Evolutionary conservation across 257 asterid genomes (phyloP).

Genomic region (Craterostigma plantagineum): DNA sequence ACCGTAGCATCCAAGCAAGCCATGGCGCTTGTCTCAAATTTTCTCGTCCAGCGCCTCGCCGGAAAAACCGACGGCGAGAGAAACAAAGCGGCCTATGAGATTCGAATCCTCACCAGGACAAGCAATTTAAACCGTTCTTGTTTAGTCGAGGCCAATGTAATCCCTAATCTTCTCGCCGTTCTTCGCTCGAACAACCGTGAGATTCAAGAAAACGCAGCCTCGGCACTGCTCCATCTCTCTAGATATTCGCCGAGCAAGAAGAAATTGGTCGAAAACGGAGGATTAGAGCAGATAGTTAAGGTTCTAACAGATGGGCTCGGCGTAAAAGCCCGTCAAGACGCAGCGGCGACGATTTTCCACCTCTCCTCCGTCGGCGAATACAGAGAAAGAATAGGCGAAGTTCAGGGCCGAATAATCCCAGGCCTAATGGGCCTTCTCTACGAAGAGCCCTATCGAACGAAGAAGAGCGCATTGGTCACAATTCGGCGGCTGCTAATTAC

Average conservation of each 20-base stretch:
- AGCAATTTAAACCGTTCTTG: slow-evolving; percentile 60
- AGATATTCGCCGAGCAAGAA: slow-evolving; percentile 26
- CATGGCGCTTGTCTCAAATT: slow-evolving; percentile 25
- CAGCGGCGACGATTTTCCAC: slow-evolving; percentile 65
- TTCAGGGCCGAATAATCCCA: slow-evolving; percentile 21
- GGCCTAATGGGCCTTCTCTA: slow-evolving; percentile 31
- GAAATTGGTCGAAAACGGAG: slow-evolving; percentile 27
- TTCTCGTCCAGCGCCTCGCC: slow-evolving; percentile 33
- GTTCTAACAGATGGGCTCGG: slow-evolving; percentile 27
- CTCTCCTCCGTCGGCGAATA: slow-evolving; percentile 56
- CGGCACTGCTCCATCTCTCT: slow-evolving; percentile 44
- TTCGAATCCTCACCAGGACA: slow-evolving; percentile 63
- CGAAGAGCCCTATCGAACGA: slow-evolving; percentile 27
- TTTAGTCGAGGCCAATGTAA: slow-evolving; percentile 46
- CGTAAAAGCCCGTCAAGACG: slow-evolving; percentile 49
- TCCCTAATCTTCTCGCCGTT: slow-evolving; percentile 33
- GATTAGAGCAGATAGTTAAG: slow-evolving; percentile 27
- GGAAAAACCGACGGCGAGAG: slow-evolving; percentile 21
- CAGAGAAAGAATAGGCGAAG: slow-evolving; percentile 31
- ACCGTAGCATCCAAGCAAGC: slow-evolving; percentile 35
- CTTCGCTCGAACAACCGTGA: slow-evolving; percentile 17
- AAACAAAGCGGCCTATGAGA: slow-evolving; percentile 38
- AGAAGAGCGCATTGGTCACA: slow-evolving; percentile 42
- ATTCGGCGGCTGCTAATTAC: slow-evolving; percentile 38
- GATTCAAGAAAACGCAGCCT: slow-evolving; percentile 41